Evolutionary conservation across 2,329 filamentous ascomycete genomes (phyloP).

Genomic region (Exophiala calicioides): DNA sequence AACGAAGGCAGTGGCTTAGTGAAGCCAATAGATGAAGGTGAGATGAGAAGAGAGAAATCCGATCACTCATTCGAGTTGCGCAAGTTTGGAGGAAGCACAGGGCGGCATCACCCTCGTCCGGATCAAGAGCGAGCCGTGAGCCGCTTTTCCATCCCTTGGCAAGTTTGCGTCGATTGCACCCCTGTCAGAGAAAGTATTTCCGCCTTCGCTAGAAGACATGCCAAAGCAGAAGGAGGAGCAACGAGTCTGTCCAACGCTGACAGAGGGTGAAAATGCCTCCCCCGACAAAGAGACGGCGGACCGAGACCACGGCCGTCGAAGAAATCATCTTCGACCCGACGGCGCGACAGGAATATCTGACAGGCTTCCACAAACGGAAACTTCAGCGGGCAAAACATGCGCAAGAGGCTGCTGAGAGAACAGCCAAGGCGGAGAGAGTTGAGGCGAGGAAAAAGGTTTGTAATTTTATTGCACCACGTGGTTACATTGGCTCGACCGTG

Average conservation of each 20-base stretch:
- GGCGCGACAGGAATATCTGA: constrained; percentile 83
- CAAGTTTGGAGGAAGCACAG: too few species aligned
- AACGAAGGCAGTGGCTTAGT: too few species aligned
- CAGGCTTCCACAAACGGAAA: constrained; percentile 96
- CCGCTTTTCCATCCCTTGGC: neutral
- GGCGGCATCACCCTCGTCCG: too few species aligned
- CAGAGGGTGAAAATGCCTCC: constrained; percentile 59
- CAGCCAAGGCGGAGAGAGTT: constrained; percentile 74
- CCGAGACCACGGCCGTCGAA: constrained; percentile 60
- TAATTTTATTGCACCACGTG: constrained; percentile 1
- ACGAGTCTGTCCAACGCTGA: too few species aligned
- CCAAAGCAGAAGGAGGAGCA: too few species aligned
- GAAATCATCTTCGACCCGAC: constrained; percentile 82
- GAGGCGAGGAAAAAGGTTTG: constrained; percentile 72
- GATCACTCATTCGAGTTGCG: too few species aligned
- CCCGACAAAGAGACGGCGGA: constrained; percentile 67
- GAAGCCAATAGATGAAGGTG: too few species aligned
- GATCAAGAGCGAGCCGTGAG: too few species aligned
- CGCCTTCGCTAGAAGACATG: neutral
- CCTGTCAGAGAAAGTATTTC: neutral
- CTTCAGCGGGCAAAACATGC: constrained; percentile 79
- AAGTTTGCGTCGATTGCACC: neutral
- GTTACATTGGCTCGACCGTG: constrained; percentile 14
- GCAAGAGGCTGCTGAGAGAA: constrained; percentile 76
- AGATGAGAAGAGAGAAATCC: too few species aligned